Base-by-base conservation (phyloP, 345 rosid species). In the Citrus glauca region DNA sequence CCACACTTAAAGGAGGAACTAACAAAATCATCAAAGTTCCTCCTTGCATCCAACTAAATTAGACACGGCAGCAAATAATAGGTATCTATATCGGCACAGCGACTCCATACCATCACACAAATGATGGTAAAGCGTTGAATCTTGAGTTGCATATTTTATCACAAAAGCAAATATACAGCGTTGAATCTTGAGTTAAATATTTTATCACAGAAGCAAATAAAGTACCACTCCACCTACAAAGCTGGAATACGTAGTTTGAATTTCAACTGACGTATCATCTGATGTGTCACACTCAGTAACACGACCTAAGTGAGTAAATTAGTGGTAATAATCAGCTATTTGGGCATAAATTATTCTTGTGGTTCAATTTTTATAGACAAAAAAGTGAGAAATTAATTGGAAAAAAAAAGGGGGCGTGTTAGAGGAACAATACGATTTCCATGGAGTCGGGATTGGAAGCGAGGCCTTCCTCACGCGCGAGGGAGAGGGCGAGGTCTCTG, bases 381-480 rank as follows among this genome's bases (percentile, higher is more conserved):
- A 63, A 62, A 28, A 4, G 57, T 53, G 6, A 16, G 57, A 53
- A 63, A 64, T 16, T 62, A 33, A 64, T 28, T 3, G 17, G 17
- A 19, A 7, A 11, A n/a, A n/a, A 9, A 7, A 22, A 9, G 20
- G 42, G 33, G 33, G 33, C 7, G 57, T 64, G 50, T 78, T 76
- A 27, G 66, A 62, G 19, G 16, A 6, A 33, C 4, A 2, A 33
- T 84, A 94, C 97, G 48, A 91, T 85, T 84, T 90, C 88, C 92
- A 95, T 90, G 86, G 97, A 93, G 64, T 87, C 87, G 7, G 92
- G 87, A 82, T 76, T 77, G 72, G 90, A 86, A 76, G 92, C 87
- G 84, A 95, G 94, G 82, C 94, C 98, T 79, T 95, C 93, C 75
- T 93, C 94, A 6, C 85, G 85, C 11, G 98, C 97, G 35, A 93